Percentiles rank a stretch among this genome's conserved stretches.
Evolutionary conservation across 1,139 yeast species (phyloP).

Genomic region (Fermentozyma sake): DNA sequence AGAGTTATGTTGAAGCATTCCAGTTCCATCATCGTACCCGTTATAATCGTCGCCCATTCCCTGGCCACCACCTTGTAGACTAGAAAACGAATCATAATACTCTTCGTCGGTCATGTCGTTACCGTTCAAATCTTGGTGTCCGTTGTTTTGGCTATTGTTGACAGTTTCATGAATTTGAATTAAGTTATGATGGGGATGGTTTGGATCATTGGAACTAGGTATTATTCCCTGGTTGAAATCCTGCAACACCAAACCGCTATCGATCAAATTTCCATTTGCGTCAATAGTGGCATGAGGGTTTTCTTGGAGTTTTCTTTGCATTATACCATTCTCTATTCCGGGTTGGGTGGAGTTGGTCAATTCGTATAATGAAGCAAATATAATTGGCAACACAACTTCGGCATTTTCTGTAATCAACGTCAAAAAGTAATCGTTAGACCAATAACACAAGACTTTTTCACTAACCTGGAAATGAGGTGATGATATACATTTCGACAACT

Average conservation of each 20-base stretch:
- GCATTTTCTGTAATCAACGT: conserved; percentile 87
- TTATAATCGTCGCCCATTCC: conserved; percentile 12
- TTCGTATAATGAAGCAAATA: conserved; percentile 87
- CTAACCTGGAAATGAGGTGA: conserved; percentile 97
- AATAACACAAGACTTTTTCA: conserved; percentile 88
- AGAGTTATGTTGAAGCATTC: conserved; percentile 32
- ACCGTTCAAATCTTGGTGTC: conserved; percentile 12
- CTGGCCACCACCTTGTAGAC: conserved; percentile 25
- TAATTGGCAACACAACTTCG: conserved; percentile 87
- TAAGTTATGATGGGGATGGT: conserved; percentile 15
- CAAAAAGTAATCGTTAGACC: conserved; percentile 93
- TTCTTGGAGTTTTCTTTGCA: conserved; percentile 41
- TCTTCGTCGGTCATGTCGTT: conserved; percentile 41
- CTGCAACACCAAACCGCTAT: conserved; percentile 31
- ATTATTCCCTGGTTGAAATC: conserved; percentile 17
- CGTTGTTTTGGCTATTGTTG: conserved; percentile 9
- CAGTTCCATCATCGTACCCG: conserved; percentile 13
- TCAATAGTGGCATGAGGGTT: conserved; percentile 40
- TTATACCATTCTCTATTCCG: conserved; percentile 44
- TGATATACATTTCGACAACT: conserved; percentile 87
- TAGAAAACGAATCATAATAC: conserved; percentile 41
- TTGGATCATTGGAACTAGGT: conserved; percentile 15
- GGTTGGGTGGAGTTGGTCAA: conserved; percentile 56
- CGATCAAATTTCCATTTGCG: conserved; percentile 45
- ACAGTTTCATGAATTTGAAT: conserved; percentile 8